Percentiles rank a stretch among this genome's conserved stretches.
phyloP scores from a whole-genome alignment of 768 basidiomycete genomes.

The Trametes punicea region DNA sequence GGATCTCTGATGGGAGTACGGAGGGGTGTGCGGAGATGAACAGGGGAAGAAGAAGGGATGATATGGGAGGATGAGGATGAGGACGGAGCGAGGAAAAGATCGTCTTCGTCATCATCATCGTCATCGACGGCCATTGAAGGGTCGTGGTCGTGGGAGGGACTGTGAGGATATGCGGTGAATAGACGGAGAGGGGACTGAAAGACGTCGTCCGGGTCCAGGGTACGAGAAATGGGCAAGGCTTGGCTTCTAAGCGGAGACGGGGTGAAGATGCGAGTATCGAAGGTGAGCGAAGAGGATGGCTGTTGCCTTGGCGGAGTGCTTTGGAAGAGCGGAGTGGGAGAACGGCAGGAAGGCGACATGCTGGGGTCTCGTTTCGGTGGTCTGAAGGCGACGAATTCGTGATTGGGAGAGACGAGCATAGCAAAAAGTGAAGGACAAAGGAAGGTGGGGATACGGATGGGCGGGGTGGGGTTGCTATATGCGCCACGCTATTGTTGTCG shows the following conservation, averaged over 20 bases:
- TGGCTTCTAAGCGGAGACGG: conserved; percentile 58
- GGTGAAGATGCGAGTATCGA: conserved; percentile 58
- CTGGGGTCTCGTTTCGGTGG: conserved; percentile 31
- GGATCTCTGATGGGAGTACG: conserved; percentile 57
- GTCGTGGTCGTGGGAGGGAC: conserved; percentile 9
- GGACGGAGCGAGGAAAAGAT: conserved; percentile 53
- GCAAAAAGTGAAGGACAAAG: conserved; percentile 24
- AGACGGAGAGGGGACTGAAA: conserved; percentile 45
- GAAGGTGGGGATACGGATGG: conserved; percentile 20
- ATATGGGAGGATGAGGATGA: conserved; percentile 36
- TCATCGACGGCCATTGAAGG: conserved; percentile 50
- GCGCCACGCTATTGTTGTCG: not conserved
- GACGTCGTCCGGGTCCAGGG: conserved; percentile 45
- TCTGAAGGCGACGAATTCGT: conserved; percentile 36
- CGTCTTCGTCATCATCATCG: conserved; percentile 40
- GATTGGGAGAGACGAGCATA: conserved; percentile 32
- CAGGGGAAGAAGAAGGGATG: conserved; percentile 42
- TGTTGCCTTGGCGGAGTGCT: conserved; percentile 34
- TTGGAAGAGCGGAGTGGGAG: conserved; percentile 22
- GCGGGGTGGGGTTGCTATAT: not conserved
- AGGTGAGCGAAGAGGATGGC: conserved; percentile 31
- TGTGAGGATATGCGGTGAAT: conserved; percentile 36
- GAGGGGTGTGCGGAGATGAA: conserved; percentile 57
- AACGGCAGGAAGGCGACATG: conserved; percentile 33
- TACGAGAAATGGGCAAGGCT: conserved; percentile 36